Conservation (phyloP, 352 stramenopile genomes). For the Pythium insidiosum region DNA sequence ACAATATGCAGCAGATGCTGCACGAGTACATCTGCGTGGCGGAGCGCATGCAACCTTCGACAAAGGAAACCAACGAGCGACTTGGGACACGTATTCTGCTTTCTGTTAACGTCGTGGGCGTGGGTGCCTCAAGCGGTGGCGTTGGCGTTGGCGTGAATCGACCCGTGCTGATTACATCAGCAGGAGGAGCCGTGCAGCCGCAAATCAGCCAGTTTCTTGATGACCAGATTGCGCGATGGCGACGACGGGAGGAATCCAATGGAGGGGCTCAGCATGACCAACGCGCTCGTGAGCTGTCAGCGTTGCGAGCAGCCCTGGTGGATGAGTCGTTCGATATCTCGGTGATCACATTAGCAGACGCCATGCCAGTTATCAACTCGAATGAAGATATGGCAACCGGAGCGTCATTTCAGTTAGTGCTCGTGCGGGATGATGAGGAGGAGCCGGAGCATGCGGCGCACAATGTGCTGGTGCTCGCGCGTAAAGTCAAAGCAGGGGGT, state of each 20-base stretch:
- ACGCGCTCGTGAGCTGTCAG: slow-evolving; percentile 1
- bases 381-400: slow-evolving; percentile 4
- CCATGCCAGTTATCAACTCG: slow-evolving; percentile 1
- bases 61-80: not conserved
- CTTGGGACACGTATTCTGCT: not conserved
- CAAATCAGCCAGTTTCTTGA: slow-evolving; percentile 6
- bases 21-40: too few relatives aligned
- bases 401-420: slow-evolving; percentile 21
- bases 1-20: too few relatives aligned
- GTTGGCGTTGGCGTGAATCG: slow-evolving; percentile 6
- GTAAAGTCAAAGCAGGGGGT: slow-evolving; percentile 22
- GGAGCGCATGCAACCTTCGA: too few relatives aligned
- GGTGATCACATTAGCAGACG: slow-evolving; percentile 15
- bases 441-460: slow-evolving; percentile 7
- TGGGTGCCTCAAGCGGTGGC: slow-evolving; percentile 1
- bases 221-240: slow-evolving; percentile 8
- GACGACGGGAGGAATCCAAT: not conserved
- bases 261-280: not conserved
- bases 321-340: slow-evolving; percentile 16
- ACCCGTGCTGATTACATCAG: slow-evolving; percentile 5
- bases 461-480: slow-evolving; percentile 20
- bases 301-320: slow-evolving; percentile 5
- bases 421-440: slow-evolving; percentile 33
- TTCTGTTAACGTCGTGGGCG: slow-evolving; percentile 15
- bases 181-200: slow-evolving; percentile 4